Conservation (phyloP, 225 moss, liverwort and hornwort genomes). For the Pseudisothecium myosuroides region DNA sequence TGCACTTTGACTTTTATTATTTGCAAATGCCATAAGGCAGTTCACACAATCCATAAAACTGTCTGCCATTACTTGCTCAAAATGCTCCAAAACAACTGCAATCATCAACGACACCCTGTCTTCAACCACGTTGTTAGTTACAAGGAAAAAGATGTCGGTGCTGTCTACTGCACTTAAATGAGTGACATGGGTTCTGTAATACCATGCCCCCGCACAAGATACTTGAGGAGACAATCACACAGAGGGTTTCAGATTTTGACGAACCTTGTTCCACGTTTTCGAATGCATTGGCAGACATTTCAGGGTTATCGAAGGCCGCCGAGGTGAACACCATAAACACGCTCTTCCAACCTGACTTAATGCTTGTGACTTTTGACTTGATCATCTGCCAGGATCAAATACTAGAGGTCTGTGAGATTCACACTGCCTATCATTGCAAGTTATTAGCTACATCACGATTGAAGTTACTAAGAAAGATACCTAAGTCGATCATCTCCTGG, state of each 20-base stretch:
- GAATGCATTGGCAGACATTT: constrained; percentile 84
- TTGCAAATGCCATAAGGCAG: constrained; percentile 92
- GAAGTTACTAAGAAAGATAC: background rate
- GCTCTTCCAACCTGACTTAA: constrained; percentile 94
- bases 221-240: background rate
- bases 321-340: constrained; percentile 98
- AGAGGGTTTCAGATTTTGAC: background rate
- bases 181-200: background rate
- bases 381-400: constrained; percentile 51
- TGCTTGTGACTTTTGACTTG: constrained; percentile 88
- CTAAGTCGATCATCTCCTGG: background rate
- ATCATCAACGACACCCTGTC: background rate
- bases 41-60: constrained; percentile 99
- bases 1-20: constrained; percentile 76
- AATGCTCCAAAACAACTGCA: constrained; percentile 93
- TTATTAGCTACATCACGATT: background rate
- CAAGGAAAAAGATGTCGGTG: background rate
- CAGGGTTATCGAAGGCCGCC: constrained; percentile 71
- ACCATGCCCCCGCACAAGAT: background rate
- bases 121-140: background rate
- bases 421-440: background rate
- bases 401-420: background rate
- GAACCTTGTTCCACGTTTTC: constrained; percentile 98
- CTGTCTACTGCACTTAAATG: background rate
- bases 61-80: constrained; percentile 95